Conservation (phyloP, 2,329 filamentous ascomycete species). For the Aspergillus tamarii region DNA sequence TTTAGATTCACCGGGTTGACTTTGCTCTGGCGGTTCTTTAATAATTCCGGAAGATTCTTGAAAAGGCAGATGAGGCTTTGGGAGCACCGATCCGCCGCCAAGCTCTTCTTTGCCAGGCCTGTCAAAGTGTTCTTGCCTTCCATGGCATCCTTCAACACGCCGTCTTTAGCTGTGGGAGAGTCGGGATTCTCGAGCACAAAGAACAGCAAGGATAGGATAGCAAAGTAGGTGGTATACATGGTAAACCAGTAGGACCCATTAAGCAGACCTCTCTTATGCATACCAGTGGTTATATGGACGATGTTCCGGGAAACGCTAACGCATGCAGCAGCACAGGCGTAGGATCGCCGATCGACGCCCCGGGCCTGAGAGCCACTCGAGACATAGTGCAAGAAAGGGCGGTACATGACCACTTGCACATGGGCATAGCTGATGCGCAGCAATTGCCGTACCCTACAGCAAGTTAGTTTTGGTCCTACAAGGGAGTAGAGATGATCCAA, state of each 20-base stretch:
- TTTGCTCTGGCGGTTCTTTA: constrained; percentile 60
- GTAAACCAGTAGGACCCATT: constrained; percentile 69
- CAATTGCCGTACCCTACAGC: constrained; percentile 58
- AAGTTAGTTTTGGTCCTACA: background rate
- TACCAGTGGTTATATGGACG: constrained; percentile 66
- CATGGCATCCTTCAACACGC: constrained; percentile 78
- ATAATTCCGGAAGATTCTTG: constrained; percentile 74
- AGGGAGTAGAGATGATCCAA: constrained; percentile 15
- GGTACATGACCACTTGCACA: constrained; percentile 66
- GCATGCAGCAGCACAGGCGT: constrained; percentile 67
- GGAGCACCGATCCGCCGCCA: constrained; percentile 87
- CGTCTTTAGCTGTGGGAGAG: constrained; percentile 65
- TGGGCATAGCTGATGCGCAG: constrained; percentile 67
- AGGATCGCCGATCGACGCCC: constrained; percentile 63
- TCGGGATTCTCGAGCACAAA: constrained; percentile 68
- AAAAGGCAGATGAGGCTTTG: constrained; percentile 76
- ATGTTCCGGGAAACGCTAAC: constrained; percentile 69
- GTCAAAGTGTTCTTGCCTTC: constrained; percentile 83
- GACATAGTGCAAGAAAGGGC: constrained; percentile 68
- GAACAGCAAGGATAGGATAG: constrained; percentile 65
- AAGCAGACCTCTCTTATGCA: constrained; percentile 64
- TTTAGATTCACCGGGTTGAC: constrained; percentile 54
- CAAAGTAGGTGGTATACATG: constrained; percentile 71
- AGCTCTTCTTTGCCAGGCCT: constrained; percentile 76
- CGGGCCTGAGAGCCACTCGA: constrained; percentile 54